Percentiles rank a stretch among this genome's conserved stretches.
These are phyloP conservation scores for Fraxinus dipetala DNA, from an alignment of 305 asterid genomes.

Conservation along the genomic window DNA sequence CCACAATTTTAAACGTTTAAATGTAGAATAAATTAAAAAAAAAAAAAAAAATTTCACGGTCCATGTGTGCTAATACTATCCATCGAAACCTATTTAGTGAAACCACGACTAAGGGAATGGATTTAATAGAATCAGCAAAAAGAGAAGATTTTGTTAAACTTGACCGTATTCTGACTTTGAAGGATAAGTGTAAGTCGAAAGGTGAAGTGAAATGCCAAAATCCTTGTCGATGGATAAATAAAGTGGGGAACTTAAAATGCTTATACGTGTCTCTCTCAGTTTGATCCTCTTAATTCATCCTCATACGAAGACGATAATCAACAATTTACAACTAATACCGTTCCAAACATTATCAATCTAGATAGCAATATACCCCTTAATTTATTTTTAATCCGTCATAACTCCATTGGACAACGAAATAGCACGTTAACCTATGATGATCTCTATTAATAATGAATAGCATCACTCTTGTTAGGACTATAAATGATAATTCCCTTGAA, in stretches of 20 bases:
- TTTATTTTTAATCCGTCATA: not conserved
- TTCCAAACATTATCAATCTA: not conserved
- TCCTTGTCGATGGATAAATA: not conserved
- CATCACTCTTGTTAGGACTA: not conserved
- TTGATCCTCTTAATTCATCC: not conserved
- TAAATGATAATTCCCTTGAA: not conserved
- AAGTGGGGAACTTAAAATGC: not conserved
- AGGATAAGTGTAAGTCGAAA: not conserved
- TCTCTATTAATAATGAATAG: not conserved
- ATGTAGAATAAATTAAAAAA: too few species aligned
- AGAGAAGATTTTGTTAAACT: not conserved
- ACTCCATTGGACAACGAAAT: not conserved
- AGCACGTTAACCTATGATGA: not conserved
- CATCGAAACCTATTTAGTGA: too few species aligned
- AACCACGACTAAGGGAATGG: not conserved
- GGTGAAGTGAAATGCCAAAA: not conserved
- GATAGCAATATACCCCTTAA: not conserved
- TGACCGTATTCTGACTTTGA: not conserved
- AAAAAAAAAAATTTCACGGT: too few species aligned
- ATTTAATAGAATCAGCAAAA: too few species aligned
- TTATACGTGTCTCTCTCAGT: not conserved
- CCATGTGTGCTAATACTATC: too few species aligned
- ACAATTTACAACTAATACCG: not conserved
- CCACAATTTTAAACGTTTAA: too few species aligned
- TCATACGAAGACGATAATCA: not conserved